Evolutionary conservation across 805 yeast genomes (phyloP), one percentile per base, ranked within the genome.

Genomic region (Cyberlindnera euphorbiae): DNA sequence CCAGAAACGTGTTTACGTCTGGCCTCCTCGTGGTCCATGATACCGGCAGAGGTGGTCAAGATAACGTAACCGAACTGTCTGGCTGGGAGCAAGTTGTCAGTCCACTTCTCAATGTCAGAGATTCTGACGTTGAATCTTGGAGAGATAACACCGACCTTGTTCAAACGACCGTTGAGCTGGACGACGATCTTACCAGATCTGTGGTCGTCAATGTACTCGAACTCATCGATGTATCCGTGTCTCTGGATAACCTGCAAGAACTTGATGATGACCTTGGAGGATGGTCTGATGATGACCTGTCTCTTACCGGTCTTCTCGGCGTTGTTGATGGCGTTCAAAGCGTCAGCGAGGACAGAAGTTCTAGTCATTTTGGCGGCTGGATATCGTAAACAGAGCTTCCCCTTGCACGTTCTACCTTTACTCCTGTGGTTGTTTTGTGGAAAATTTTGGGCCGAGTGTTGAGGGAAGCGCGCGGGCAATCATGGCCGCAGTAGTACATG

Each of bases 21-120:
- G 64, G 97, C 97, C 78, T 89, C 97, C 79, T 90, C 97, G 79
- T 89, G 97, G 81, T 90, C 97, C 95, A 89, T 88, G 63, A 89
- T 89, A 77, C 97, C 97, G 61, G 97, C 96, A 62, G 97, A 90
- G 60, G 97, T 89, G 74, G 97, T 90, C 69, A 89, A 80, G 72
- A 89, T 85, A 65, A 89, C 89, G 82, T 71, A 88, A 76, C 97
- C 97, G 65, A 89, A 90, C 75, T 89, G 97, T 83, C 97, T 87
- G 56, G 97, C 95, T 70, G 97, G 97, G 66, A 89, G 78, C 67
- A 89, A 82, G 85, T 89, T 87, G 71, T 82, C 95, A 60, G 96
- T 87, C 97, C 97, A 89, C 76, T 86, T 89, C 77, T 89, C 97
- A 56, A 89, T 82, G 70, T 89, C 97, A 66, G 72, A 82, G 55